Evolutionary conservation across 495 filamentous ascomycete species (phyloP), one percentile per base, ranked within the genome.

Genomic region (Tricharina praecox): DNA sequence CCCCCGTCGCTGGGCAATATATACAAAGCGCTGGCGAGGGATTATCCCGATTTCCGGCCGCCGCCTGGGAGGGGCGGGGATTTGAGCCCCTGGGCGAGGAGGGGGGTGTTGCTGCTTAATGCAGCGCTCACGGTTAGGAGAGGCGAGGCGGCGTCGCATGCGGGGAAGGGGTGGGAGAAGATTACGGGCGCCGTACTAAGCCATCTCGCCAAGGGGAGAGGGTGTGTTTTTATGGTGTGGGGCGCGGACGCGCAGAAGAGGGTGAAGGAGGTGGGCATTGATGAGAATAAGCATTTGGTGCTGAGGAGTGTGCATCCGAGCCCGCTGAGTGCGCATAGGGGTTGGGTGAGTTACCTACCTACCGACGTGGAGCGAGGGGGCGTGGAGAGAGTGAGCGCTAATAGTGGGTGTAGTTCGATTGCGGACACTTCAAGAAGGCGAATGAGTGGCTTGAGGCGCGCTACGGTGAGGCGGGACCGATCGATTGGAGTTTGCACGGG

Each of bases 141-240:
- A 16, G 83, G 88, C 59, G 74, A 87, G 46, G 75, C 90, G 16
- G 85, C 85, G 57, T 81, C 75, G 28, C 90, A 97, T 62, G 65
- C 77, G 0, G 76, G 78, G 53, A 75, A 75, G 41, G 90, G 90
- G 10, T 97, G 90, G 90, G 92, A 97, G 68, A 65, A 66, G 19
- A 81, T 97, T 62, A 97, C 90, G 30, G 85, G 93, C 58, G 80
- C 76, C 40, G 80, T 85, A 0, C 88, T 97, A 51, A 83, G 96
- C 49, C 71, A 80, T 2, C 82, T 96, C 3, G 79, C 82, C 3
- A 76, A 70, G 4, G 66, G 68, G 23, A n/a, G n/a, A n/a, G 90
- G 90, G 0, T 88, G 96, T 1, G 90, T 95, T 11, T 96, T 97
- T 60, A 63, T 97, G 53, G 88, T 85, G 0, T 97, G 90, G 90